These are phyloP conservation scores for Exserohilum rostratum DNA, from an alignment of 2,329 filamentous ascomycete genomes.

Conservation along the genomic window DNA sequence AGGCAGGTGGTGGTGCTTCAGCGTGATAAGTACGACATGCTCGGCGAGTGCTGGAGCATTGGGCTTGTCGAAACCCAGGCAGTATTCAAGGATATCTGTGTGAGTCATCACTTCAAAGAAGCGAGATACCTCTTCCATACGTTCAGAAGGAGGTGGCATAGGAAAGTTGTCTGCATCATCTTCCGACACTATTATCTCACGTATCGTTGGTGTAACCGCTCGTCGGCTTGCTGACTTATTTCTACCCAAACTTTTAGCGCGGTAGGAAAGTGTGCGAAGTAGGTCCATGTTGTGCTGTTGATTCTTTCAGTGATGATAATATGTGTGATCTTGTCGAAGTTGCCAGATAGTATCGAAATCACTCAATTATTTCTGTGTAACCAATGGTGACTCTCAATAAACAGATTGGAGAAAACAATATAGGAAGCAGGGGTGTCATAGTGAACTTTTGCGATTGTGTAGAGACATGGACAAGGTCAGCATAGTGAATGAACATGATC, in stretches of 20 bases:
- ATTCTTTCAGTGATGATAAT: too few relatives aligned
- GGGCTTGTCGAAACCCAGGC: conserved; percentile 2
- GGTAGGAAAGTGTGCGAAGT: too few relatives aligned
- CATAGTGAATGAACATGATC: not conserved
- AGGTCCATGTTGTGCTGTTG: not conserved
- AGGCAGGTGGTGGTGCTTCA: not conserved
- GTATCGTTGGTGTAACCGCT: too few relatives aligned
- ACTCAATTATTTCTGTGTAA: too few relatives aligned
- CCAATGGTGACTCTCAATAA: too few relatives aligned
- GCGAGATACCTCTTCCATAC: not conserved
- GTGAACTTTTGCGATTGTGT: not conserved
- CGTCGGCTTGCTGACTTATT: not conserved
- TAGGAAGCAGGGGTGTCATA: not conserved
- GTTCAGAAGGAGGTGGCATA: not conserved
- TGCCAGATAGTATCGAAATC: too few relatives aligned
- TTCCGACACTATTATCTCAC: not conserved
- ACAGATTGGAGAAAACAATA: not conserved
- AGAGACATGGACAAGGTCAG: not conserved
- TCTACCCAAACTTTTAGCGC: too few relatives aligned
- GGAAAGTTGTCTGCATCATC: not conserved
- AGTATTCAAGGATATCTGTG: conserved; percentile 4
- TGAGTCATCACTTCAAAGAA: not conserved
- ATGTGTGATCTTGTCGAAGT: too few relatives aligned
- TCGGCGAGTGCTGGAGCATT: not conserved
- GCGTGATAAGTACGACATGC: not conserved